Percentiles rank a stretch among this genome's conserved stretches.
Conservation (phyloP, 129 eudicot genomes). For the Flaveria robusta region DNA sequence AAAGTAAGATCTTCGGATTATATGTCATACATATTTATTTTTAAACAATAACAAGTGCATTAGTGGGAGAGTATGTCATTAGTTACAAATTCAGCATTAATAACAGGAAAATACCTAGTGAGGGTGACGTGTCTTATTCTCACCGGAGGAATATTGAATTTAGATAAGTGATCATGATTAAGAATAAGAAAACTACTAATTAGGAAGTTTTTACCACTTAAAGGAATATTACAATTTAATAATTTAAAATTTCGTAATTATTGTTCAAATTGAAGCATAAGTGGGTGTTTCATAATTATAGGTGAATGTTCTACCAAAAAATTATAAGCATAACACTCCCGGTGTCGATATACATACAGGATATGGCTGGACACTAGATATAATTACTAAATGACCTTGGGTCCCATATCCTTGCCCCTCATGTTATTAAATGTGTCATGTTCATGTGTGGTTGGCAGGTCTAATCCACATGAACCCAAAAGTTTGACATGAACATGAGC, state of each 20-base stretch:
- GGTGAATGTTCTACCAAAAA: not conserved
- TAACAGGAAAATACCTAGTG: not conserved
- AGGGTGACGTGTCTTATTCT: not conserved
- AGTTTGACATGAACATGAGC: too few relatives aligned
- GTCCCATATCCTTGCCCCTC: too few relatives aligned
- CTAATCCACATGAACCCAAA: too few relatives aligned
- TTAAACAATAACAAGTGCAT: not conserved
- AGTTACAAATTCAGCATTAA: not conserved
- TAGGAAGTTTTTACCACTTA: not conserved
- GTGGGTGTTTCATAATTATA: not conserved
- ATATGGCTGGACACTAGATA: not conserved
- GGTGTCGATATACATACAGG: not conserved
- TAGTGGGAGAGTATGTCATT: not conserved
- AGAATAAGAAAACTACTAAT: not conserved
- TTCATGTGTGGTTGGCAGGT: too few relatives aligned
- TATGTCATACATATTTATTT: not conserved
- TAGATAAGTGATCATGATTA: not conserved
- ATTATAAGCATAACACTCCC: not conserved
- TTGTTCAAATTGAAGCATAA: not conserved
- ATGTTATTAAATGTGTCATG: too few relatives aligned
- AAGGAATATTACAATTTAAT: not conserved
- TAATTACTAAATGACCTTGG: too few relatives aligned
- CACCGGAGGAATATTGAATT: not conserved
- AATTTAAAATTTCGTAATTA: not conserved
- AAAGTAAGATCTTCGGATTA: not conserved